Percentiles rank a stretch among this genome's conserved stretches.
phyloP scores from a whole-genome alignment of 192 early-diverging fungal genomes.

The Linnemannia zychae region DNA sequence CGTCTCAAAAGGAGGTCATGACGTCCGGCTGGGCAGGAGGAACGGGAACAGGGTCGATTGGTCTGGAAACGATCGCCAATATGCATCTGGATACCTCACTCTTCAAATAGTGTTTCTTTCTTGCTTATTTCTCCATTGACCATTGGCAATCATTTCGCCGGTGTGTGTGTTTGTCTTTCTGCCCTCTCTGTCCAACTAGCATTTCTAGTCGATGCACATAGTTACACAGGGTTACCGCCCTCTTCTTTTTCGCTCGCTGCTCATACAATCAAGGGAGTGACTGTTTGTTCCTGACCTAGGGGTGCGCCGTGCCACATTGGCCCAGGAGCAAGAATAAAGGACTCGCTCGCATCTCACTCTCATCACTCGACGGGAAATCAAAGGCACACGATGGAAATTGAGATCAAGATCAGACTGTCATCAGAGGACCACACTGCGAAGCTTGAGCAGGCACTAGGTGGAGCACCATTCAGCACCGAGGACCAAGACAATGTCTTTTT shows the following conservation, averaged over 20 bases:
- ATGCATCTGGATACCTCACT: too few species aligned
- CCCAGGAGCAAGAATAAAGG: not conserved
- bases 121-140: too few species aligned
- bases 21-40: not conserved
- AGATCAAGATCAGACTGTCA: constrained; percentile 51
- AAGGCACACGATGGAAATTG: constrained; percentile 39
- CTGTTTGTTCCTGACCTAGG: not conserved
- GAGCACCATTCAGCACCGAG: constrained; percentile 7
- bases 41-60: not conserved
- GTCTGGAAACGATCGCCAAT: not conserved
- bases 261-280: not conserved
- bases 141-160: too few species aligned
- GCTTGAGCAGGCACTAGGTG: constrained; percentile 37
- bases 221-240: too few species aligned
- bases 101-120: too few species aligned
- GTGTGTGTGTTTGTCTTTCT: too few species aligned
- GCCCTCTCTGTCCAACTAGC: too few species aligned
- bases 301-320: not conserved
- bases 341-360: not conserved
- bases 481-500: constrained; percentile 57
- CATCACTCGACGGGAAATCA: not conserved
- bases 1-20: not conserved
- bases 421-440: constrained; percentile 32
- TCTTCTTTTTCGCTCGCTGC: not conserved
- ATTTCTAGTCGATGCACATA: too few species aligned